phyloP scores from a whole-genome alignment of 1,284 basidiomycete species.

The Ustilago xerochloae region DNA sequence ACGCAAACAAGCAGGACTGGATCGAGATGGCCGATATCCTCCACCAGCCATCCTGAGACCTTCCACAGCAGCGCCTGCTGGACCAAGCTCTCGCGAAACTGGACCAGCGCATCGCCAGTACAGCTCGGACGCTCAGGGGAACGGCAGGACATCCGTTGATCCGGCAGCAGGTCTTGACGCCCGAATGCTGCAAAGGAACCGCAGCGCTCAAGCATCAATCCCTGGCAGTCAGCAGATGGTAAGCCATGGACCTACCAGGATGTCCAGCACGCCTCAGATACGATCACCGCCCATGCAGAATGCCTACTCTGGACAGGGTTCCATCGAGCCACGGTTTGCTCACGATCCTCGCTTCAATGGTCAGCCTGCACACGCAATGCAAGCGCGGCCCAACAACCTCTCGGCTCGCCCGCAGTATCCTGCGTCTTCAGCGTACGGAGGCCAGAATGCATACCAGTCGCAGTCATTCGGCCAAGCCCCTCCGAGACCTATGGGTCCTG shows the following conservation, averaged over 20 bases:
- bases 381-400: conserved; percentile 14
- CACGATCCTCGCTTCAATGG: conserved; percentile 32
- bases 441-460: conserved; percentile 14
- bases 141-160: conserved; percentile 2
- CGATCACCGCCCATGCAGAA: conserved; percentile 32
- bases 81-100: conserved; percentile 12
- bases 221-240: conserved; percentile 29
- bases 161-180: conserved; percentile 13
- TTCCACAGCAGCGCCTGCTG: conserved; percentile 41
- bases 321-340: conserved; percentile 29
- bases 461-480: conserved; percentile 22
- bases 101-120: conserved; percentile 39
- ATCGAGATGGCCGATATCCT: conserved; percentile 49
- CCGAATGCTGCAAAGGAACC: conserved; percentile 37
- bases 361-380: conserved; percentile 12
- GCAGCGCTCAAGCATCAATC: conserved; percentile 46
- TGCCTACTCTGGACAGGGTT: conserved; percentile 4
- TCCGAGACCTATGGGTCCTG: conserved; percentile 14
- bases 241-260: conserved; percentile 25
- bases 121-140: conserved; percentile 41
- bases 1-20: conserved; percentile 31
- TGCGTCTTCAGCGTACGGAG: conserved; percentile 19
- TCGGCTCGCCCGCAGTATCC: conserved; percentile 25
- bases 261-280: conserved; percentile 43
- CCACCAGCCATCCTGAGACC: conserved; percentile 39